Base-by-base conservation (phyloP, 2,329 filamentous ascomycete species). In the Fusarium sublunatum region DNA sequence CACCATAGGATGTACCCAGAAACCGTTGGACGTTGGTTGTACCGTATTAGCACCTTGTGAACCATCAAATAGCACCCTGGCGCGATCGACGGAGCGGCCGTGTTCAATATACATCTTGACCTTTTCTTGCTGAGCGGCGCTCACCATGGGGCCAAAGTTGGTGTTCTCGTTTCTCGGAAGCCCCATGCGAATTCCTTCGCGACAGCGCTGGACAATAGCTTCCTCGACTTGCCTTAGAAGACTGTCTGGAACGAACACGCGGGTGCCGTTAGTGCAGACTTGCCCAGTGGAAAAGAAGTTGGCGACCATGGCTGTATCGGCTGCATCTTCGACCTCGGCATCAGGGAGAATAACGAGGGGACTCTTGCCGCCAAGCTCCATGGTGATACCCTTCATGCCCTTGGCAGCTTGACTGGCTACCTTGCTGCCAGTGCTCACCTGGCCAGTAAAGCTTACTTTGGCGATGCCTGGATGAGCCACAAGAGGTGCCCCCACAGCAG, bases 251-350 rank as follows among this genome's bases (percentile, higher is more conserved):
- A 97, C 84, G 74, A 96, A 96, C 31, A 96, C 92, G 10, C 93
- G 84, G 1, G 93, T 96, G 45, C 93, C 93, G 74, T 96, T 96
- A 46, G 93, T 96, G 83, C 93, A 97, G 46, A 96, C 92, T 77
- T 97, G 93, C 28, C 93, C 93, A 0, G 91, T 91, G 66, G 90
- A 93, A 82, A 91, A 96, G 79, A 96, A 96, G 77, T 96, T 96
- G 69, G 92, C 93, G 82, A 96, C 92, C 90, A 96, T 93, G 63
- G 92, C 92, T 28, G 91, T 90, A 71, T 96, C 89, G 31, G 92
- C 93, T n/a, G 93, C 93, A 70, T 87, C 86, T 41, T 91, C 88
- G 19, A 94, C 76, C 47, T 92, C 86, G 13, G 90, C 91, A 71
- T 96, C 92, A 1, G 91, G 91, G 1, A 96, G 86, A 42, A 97